Evolutionary conservation across 1,139 yeast genomes (phyloP), one percentile per base, ranked within the genome.

Genomic region (Suhomyces panamericanus): DNA sequence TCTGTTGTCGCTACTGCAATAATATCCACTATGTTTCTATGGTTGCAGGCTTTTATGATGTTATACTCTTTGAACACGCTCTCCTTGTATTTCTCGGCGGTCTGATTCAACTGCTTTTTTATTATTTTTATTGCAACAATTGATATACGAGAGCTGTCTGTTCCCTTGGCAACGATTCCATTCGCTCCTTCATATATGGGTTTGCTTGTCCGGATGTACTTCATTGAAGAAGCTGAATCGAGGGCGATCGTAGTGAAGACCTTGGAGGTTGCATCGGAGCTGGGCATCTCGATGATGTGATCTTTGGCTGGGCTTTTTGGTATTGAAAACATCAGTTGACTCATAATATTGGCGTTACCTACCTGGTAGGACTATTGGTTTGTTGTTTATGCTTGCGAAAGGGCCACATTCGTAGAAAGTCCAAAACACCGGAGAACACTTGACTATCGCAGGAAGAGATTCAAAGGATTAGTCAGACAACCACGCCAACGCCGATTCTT

Each of bases 151-250:
- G 46, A 5, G 28, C 58, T 55, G 42, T 62, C 63, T 2, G 62
- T 49, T 12, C 72, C 76, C 44, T 67, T 69, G 41, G 57, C 58
- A 3, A 74, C 61, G 14, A 66, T 57, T 4, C 78, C 79, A 50
- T 73, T 73, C 8, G 77, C 76, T 3, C 78, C 77, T 52, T 74
- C 78, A 50, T 67, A 73, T 14, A 74, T 53, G 9, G 75, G 69
- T 24, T 44, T 44, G 34, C 42, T 31, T 8, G 60, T 36, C 43
- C 59, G 63, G 32, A 53, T 41, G 55, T 66, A 68, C 17, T 26
- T 17, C 17, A 32, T 32, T 9, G 37, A 14, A 12, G 34, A n/a
- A 8, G 12, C 28, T 6, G 43, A 27, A 32, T 14, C 20, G n/a
- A 17, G 24, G 12, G 16, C 28, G 12, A 30, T 14, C 12, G 46